Percentiles rank a stretch among this genome's conserved stretches.
Evolutionary conservation across 495 filamentous ascomycete species (phyloP).

Genomic region (Trichoderma asperelloides): DNA sequence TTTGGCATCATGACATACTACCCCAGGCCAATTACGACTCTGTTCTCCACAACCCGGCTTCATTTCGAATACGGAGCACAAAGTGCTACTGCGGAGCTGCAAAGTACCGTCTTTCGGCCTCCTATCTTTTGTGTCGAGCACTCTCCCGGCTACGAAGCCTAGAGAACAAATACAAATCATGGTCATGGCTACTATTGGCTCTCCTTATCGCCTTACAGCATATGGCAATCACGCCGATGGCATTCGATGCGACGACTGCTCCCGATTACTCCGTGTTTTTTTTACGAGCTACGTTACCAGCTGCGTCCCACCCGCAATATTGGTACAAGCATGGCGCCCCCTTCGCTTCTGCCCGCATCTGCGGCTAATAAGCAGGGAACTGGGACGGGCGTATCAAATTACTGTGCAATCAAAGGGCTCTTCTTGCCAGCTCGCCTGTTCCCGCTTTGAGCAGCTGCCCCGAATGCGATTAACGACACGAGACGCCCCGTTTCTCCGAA

Average conservation of each 20-base stretch:
- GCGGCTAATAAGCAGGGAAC: conserved; percentile 7
- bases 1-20: conserved; percentile 6
- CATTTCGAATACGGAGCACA: conserved; percentile 1
- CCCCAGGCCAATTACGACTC: not conserved
- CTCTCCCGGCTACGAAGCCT: not conserved
- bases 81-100: not conserved
- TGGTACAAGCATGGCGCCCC: conserved; percentile 1
- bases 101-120: not conserved
- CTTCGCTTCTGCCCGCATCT: conserved; percentile 8
- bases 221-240: not conserved
- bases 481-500: conserved; percentile 3
- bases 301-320: conserved; percentile 2
- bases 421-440: not conserved
- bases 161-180: not conserved
- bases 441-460: conserved; percentile 7
- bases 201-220: not conserved
- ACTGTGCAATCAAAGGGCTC: conserved; percentile 4
- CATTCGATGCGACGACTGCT: not conserved
- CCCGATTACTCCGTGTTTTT: conserved; percentile 1
- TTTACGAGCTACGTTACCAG: conserved; percentile 3
- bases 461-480: conserved; percentile 6
- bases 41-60: not conserved
- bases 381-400: conserved; percentile 7
- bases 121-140: not conserved
- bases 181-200: not conserved